Evolutionary conservation across 495 filamentous ascomycete genomes (phyloP), one percentile per base, ranked within the genome.

Genomic region (Penicillium verhagenii): DNA sequence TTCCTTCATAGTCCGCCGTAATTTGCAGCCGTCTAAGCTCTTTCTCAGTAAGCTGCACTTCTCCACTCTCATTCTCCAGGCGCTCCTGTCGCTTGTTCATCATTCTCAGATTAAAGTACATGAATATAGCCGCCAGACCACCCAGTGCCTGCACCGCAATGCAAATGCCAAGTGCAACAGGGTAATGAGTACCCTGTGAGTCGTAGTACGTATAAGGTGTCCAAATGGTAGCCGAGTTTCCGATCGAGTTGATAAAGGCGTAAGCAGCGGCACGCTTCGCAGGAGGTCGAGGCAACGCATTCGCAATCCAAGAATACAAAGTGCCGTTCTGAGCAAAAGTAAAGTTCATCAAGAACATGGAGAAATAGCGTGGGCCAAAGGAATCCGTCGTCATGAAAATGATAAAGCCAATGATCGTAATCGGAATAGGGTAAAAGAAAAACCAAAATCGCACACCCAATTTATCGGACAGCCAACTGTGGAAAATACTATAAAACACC

Each of bases 171-270:
- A 79, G 71, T 11, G 78, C 76, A 0, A 61, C 63, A 0, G 65
- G 61, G 57, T 78, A 79, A 48, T 72, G 64, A 2, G 72, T 73
- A 3, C 47, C 44, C 20, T 70, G 65, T 16, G 56, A 33, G 3
- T 59, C 53, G 16, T 60, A 66, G 53, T 81, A 81, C 20, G 74
- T 81, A 45, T 69, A 79, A 1, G 76, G 72, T 1, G 77, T 79
- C 76, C 75, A 81, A 55, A 79, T 79, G 49, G 64, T 70, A 14
- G 76, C 76, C 1, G 70, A 71, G 55, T 78, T 79, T 21, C 70
- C 75, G 35, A 80, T 55, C 5, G 70, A 70, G 57, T 80, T 80
- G 61, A 80, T 77, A 60, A 78, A 76, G 7, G 75, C 77, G 45
- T 78, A 72, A 0, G 76, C 73, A 9, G 74, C 75, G 26, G 77